Percentiles rank a stretch among this genome's conserved stretches.
Evolutionary conservation across 1,284 basidiomycete species (phyloP).

Genomic region (Ganoderma resinaceum): DNA sequence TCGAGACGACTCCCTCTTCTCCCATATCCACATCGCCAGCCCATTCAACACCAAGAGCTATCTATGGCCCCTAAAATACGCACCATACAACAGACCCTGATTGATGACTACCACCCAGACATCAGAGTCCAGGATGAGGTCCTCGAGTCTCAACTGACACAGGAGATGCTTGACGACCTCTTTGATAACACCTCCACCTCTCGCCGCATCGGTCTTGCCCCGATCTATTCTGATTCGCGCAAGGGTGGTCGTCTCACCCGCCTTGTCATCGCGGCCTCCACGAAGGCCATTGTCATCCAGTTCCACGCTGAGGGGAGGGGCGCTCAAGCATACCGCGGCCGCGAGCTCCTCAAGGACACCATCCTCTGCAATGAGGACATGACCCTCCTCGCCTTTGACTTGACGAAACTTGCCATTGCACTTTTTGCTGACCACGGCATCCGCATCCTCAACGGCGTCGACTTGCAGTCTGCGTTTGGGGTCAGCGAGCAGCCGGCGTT

Average conservation of each 20-base stretch:
- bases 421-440: constrained; percentile 50
- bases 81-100: constrained; percentile 35
- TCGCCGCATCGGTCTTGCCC: constrained; percentile 38
- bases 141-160: constrained; percentile 31
- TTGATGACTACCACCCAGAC: constrained; percentile 31
- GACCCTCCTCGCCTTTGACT: constrained; percentile 49
- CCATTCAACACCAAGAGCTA: neutral
- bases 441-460: constrained; percentile 52
- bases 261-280: constrained; percentile 35
- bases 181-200: constrained; percentile 19
- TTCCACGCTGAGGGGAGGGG: constrained; percentile 34
- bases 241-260: constrained; percentile 34
- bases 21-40: neutral
- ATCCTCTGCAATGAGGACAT: constrained; percentile 37
- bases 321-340: constrained; percentile 29
- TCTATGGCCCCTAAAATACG: constrained; percentile 31
- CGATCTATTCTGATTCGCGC: constrained; percentile 31
- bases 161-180: constrained; percentile 32
- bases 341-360: constrained; percentile 33
- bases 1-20: constrained; percentile 22
- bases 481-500: constrained; percentile 45
- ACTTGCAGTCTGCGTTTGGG: constrained; percentile 53
- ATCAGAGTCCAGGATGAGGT: constrained; percentile 32
- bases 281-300: constrained; percentile 37
- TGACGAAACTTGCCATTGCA: constrained; percentile 51